Conservation (phyloP, 2,329 filamentous ascomycete genomes). For the Pyrenochaeta sp. region DNA sequence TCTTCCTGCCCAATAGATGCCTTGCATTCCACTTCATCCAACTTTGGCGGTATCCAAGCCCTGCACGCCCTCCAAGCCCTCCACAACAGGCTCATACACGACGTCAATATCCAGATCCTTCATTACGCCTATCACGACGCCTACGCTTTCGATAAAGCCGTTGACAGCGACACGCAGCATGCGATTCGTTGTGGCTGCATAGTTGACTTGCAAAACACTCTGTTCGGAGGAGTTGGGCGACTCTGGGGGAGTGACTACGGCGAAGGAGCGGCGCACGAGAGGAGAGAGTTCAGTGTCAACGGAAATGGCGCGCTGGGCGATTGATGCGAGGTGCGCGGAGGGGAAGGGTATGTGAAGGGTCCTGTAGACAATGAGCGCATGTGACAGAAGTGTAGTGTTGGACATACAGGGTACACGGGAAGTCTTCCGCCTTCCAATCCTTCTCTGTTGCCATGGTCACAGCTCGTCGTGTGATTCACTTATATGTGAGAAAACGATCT, state of each 20-base stretch:
- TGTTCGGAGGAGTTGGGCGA: constrained; percentile 20
- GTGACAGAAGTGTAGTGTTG: neutral
- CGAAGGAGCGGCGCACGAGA: constrained; percentile 77
- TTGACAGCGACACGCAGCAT: constrained; percentile 98
- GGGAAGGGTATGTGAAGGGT: constrained; percentile 83
- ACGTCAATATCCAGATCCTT: constrained; percentile 88
- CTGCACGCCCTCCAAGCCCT: constrained; percentile 68
- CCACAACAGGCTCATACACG: constrained; percentile 59
- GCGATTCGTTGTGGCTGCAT: constrained; percentile 89
- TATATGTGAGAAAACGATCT: neutral
- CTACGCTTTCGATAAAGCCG: constrained; percentile 91
- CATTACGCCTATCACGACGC: constrained; percentile 88
- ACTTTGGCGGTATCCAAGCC: constrained; percentile 77
- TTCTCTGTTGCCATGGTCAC: constrained; percentile 22
- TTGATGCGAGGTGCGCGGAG: constrained; percentile 76
- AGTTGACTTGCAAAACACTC: constrained; percentile 74
- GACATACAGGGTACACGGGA: constrained; percentile 52
- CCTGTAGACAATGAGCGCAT: constrained; percentile 53
- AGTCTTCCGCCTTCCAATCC: constrained; percentile 32
- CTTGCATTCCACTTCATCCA: constrained; percentile 8
- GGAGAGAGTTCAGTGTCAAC: constrained; percentile 92
- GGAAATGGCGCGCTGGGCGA: constrained; percentile 76
- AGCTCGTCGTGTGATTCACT: neutral
- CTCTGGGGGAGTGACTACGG: constrained; percentile 53
- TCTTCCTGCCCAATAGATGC: neutral